Base-by-base conservation (phyloP, 192 early-diverging fungal genomes). In the Backusella morwellensis region DNA sequence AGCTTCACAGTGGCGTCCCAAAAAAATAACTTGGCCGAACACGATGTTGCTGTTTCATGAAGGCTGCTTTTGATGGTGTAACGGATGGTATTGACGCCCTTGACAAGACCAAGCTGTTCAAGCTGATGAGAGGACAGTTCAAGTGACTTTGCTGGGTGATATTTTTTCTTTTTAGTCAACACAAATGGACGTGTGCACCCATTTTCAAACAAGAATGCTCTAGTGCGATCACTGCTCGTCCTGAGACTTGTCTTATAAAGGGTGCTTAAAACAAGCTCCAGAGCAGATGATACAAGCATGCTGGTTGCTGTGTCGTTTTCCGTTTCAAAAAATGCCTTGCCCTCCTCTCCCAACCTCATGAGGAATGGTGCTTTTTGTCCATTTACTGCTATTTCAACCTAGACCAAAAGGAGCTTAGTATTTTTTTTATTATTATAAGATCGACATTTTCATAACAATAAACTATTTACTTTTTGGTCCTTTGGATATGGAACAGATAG, bases 111-210 rank as follows among this genome's bases (percentile, higher is more conserved):
- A 40, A 99, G 83, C 8, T 83, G 81, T 78, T 92, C 88, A 41
- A 99, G 85, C 80, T 99, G 98, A 38, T 95, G 94, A 2, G 95
- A 96, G 0, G 94, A 96, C 72, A 98, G 82, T 26, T 95, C 88
- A 54, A 99, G 82, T 0, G 94, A 91, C 83, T 99, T 99, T 40
- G 93, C 94, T 69, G 93, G 95, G 36, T 87, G 84, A 72, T 84
- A 81, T 9, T 59, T 69, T 5, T 63, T 50, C 47, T 50, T 50
- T 6, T n/a, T 63, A 9, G 2, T 29, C 11, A 63, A 63, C 11
- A 29, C 56, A 63, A 63, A 63, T 4, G 23, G 56, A 29, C 23
- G 9, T 29, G 56, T 63, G 26, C 56, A 63, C 29, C 56, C 56
- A 63, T 63, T 63, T 63, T 29, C 56, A 29, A 68, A 35, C 17